Conservation (phyloP, 768 basidiomycete genomes). For the Phylloporus arenicola region DNA sequence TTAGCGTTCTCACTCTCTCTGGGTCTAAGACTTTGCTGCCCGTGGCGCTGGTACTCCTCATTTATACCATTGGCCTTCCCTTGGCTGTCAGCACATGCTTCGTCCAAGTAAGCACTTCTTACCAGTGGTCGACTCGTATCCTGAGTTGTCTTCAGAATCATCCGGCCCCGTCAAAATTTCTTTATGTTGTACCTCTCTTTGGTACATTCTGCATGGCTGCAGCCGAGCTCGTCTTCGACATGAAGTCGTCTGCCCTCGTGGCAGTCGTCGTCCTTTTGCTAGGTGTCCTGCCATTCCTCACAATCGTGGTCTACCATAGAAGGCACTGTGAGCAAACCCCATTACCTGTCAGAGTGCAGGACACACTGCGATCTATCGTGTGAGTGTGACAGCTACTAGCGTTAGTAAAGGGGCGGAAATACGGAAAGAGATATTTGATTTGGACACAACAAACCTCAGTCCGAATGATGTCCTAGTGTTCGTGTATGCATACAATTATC, state of each 20-base stretch:
- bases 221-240: not conserved
- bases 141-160: not conserved
- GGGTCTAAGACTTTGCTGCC: slow-evolving; percentile 3
- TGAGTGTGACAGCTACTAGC: too few species aligned
- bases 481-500: too few species aligned
- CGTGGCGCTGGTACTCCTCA: slow-evolving; percentile 4
- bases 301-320: not conserved
- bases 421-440: too few species aligned
- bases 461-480: too few species aligned
- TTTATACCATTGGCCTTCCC: not conserved
- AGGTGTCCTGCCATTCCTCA: not conserved
- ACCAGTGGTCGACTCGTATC: not conserved
- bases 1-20: slow-evolving; percentile 13
- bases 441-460: too few species aligned
- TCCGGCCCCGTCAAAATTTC: not conserved
- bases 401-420: too few species aligned
- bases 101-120: not conserved
- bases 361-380: not conserved
- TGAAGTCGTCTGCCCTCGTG: not conserved
- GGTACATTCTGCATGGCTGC: not conserved
- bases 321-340: not conserved
- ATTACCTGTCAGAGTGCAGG: not conserved
- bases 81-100: not conserved
- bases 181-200: not conserved
- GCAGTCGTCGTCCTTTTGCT: not conserved